Conservation (phyloP, 2,329 filamentous ascomycete species). For the Chaetomiaceae sp. region DNA sequence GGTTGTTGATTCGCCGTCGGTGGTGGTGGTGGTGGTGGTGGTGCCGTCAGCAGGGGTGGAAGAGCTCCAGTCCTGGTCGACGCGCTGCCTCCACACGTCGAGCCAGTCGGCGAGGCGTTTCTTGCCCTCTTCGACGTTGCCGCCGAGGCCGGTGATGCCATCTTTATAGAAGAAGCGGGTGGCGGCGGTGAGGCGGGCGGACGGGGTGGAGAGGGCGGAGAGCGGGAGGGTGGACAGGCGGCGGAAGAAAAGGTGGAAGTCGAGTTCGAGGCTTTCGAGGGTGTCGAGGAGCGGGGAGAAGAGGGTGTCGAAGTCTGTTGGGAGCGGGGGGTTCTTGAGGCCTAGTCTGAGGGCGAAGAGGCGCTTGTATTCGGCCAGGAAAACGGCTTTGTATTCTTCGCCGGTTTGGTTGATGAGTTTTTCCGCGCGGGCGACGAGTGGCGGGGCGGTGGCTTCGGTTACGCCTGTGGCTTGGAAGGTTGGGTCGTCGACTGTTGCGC, state of each 20-base stretch:
- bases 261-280: slow-evolving; percentile 75
- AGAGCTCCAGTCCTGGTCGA: slow-evolving; percentile 61
- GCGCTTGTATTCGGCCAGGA: slow-evolving; percentile 82
- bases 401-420: slow-evolving; percentile 73
- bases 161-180: slow-evolving; percentile 76
- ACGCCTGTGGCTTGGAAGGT: slow-evolving; percentile 71
- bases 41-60: slow-evolving; percentile 2
- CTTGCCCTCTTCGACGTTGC: slow-evolving; percentile 59
- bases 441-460: slow-evolving; percentile 55
- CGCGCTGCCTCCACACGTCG: slow-evolving; percentile 65
- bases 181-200: slow-evolving; percentile 59
- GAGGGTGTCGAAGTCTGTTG: slow-evolving; percentile 71
- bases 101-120: slow-evolving; percentile 74
- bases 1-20: background rate
- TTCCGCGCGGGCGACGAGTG: slow-evolving; percentile 76
- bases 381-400: slow-evolving; percentile 84
- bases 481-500: slow-evolving; percentile 63
- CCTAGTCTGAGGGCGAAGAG: slow-evolving; percentile 79
- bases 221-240: slow-evolving; percentile 62
- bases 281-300: slow-evolving; percentile 80
- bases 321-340: slow-evolving; percentile 61
- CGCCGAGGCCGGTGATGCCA: slow-evolving; percentile 51
- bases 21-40: slow-evolving; percentile 21
- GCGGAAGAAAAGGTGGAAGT: slow-evolving; percentile 94
- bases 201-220: slow-evolving; percentile 58